Evolutionary conservation across 2,329 filamentous ascomycete genomes (phyloP).

Genomic region (Colletotrichum sp.): DNA sequence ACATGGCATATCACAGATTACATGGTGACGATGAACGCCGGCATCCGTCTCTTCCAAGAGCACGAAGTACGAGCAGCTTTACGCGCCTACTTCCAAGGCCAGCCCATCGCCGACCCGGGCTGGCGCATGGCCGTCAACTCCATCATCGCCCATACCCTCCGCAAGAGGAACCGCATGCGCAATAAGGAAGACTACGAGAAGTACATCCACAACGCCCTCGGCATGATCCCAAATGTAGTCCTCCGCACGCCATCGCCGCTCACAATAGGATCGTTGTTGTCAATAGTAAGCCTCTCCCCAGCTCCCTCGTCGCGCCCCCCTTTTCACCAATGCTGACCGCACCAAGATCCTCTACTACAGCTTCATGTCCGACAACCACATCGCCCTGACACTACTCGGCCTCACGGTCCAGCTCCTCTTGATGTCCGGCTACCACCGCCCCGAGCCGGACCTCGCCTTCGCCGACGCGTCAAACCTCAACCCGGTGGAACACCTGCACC

Average conservation of each 20-base stretch:
- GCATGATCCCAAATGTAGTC: constrained; percentile 7
- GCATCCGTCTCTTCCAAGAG: neutral
- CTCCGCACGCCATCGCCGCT: constrained; percentile 2
- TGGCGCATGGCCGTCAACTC: constrained; percentile 13
- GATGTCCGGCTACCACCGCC: constrained; percentile 11
- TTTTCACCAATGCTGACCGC: neutral
- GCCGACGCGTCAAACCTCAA: neutral
- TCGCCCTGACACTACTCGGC: neutral
- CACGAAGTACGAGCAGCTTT: constrained; percentile 11
- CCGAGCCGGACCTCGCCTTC: neutral
- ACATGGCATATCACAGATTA: neutral
- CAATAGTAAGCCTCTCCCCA: neutral
- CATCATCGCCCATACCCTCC: neutral
- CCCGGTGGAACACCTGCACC: neutral
- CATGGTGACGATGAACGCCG: neutral
- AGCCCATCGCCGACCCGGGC: neutral
- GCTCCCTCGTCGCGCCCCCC: too few species aligned
- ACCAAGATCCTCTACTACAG: neutral
- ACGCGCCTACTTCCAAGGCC: constrained; percentile 4
- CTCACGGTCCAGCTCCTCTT: neutral
- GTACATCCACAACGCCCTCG: constrained; percentile 13
- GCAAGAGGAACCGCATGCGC: constrained; percentile 4
- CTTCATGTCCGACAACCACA: constrained; percentile 9
- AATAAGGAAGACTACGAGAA: constrained; percentile 11
- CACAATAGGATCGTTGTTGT: neutral